A percentile compares a stretch with the other conserved stretches of the same genome.
These are phyloP conservation scores for Cadophora malorum DNA, from an alignment of 2,329 filamentous ascomycete species.

Conservation along the genomic window DNA sequence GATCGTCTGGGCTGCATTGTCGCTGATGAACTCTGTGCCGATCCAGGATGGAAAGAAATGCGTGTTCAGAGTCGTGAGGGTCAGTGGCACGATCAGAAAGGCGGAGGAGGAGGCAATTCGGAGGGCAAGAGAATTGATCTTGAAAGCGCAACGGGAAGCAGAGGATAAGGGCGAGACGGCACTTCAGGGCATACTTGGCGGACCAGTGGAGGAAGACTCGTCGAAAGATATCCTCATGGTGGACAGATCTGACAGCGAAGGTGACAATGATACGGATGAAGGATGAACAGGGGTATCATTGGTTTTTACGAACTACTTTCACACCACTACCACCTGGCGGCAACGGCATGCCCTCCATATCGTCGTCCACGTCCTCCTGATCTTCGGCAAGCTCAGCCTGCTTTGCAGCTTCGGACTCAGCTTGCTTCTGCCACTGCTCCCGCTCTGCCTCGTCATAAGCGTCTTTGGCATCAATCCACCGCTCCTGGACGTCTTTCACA, in stretches of 20 bases:
- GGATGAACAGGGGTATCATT: conserved; percentile 52
- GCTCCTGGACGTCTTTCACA: conserved; percentile 88
- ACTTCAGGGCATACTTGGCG: conserved; percentile 50
- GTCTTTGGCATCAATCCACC: conserved; percentile 91
- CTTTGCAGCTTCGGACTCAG: conserved; percentile 49
- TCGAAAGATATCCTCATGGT: conserved; percentile 53
- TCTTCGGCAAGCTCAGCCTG: conserved; percentile 48
- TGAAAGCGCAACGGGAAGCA: conserved; percentile 64
- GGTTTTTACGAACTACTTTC: conserved; percentile 69
- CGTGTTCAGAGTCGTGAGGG: conserved; percentile 82
- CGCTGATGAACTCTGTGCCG: conserved; percentile 74
- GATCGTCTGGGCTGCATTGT: conserved; percentile 88
- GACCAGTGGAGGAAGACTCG: conserved; percentile 33
- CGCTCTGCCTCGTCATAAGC: conserved; percentile 83
- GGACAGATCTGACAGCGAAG: conserved; percentile 55
- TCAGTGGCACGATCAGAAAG: conserved; percentile 93
- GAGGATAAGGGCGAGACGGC: conserved; percentile 48
- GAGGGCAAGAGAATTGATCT: conserved; percentile 74
- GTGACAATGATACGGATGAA: conserved; percentile 53
- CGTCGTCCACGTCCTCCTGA: conserved; percentile 54
- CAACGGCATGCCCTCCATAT: conserved; percentile 49
- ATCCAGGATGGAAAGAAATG: conserved; percentile 67
- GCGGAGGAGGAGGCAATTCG: conserved; percentile 88
- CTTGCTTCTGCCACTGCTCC: conserved; percentile 77
- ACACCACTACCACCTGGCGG: conserved; percentile 68